Percentiles rank a stretch among this genome's conserved stretches.
Evolutionary conservation across 2,329 filamentous ascomycete genomes (phyloP).

Genomic region (Sporothrix sp.): DNA sequence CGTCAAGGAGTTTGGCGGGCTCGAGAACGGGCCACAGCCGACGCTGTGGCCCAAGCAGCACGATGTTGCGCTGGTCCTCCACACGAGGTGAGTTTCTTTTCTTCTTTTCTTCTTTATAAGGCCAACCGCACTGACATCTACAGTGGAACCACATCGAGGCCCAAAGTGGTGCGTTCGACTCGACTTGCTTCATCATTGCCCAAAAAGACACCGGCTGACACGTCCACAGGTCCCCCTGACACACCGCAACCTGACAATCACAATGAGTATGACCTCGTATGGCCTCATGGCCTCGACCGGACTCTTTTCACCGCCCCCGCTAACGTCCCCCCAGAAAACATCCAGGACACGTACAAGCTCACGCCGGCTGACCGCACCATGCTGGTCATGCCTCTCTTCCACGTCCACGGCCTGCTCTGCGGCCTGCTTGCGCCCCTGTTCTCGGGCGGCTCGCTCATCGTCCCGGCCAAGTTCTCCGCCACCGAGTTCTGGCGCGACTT

Average conservation of each 20-base stretch:
- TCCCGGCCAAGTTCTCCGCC: conserved; percentile 72
- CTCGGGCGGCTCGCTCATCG: conserved; percentile 68
- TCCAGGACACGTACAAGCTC: conserved; percentile 66
- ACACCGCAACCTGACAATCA: conserved; percentile 69
- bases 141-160: conserved; percentile 70
- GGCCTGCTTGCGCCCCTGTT: conserved; percentile 68
- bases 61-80: conserved; percentile 71
- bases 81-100: conserved; percentile 47
- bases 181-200: background rate
- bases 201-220: no score
- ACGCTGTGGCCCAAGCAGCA: conserved; percentile 51
- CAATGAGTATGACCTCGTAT: conserved; percentile 51
- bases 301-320: background rate
- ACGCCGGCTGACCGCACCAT: conserved; percentile 64
- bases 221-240: conserved; percentile 57
- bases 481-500: conserved; percentile 77
- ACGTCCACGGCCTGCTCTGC: conserved; percentile 80
- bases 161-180: conserved; percentile 56
- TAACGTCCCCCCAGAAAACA: conserved; percentile 48
- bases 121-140: background rate
- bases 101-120: no score
- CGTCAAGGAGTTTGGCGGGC: conserved; percentile 64
- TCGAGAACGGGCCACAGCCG: conserved; percentile 35
- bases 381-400: conserved; percentile 85
- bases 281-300: background rate